Base-by-base conservation (phyloP, 2,329 filamentous ascomycete species). In the Aspergillus quadricinctus region DNA sequence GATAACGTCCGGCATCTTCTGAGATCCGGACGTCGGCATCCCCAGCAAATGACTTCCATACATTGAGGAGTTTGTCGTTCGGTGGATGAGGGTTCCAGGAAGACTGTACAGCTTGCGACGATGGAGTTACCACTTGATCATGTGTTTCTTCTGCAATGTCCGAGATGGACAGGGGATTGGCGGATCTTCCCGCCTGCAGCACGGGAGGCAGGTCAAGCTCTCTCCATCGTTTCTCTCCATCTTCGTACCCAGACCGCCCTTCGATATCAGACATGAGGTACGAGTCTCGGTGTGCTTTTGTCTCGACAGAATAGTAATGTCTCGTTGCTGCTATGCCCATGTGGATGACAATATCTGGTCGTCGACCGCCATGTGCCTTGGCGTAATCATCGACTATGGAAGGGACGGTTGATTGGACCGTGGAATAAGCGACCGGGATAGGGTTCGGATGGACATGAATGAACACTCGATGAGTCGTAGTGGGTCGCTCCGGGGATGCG, bases 251-350 rank as follows among this genome's bases (percentile, higher is more conserved):
- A 1, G 69, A 59, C 8, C 65, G 55, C 2, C 79, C 84, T 63
- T 92, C 85, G n/a, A 92, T 83, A 69, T 95, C 91, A 21, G 76
- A 76, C 64, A 87, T 81, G 19, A 76, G 74, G 73, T 95, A 96
- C 3, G 87, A 87, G 64, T 89, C 85, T 40, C 88, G 82, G 66
- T 89, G 87, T 0, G 83, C 90, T 37, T 82, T 78, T 10, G 83
- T 80, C 76, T 96, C 91, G 8, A 93, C 77, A 10, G 83, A 82
- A 70, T 93, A 95, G 64, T 83, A 84, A 64, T 72, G 80, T 63
- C 75, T 83, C 66, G 71, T 88, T 69, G 70, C 77, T 0, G 90
- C 89, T 82, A 95, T 91, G 60, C 91, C 91, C 52, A 95, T 88
- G 72, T 95, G 90, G 3, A 96, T 72, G 23, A 86, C 80, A 29